phyloP scores from a whole-genome alignment of 225 moss, liverwort and hornwort species.

The Neckera pumila region DNA sequence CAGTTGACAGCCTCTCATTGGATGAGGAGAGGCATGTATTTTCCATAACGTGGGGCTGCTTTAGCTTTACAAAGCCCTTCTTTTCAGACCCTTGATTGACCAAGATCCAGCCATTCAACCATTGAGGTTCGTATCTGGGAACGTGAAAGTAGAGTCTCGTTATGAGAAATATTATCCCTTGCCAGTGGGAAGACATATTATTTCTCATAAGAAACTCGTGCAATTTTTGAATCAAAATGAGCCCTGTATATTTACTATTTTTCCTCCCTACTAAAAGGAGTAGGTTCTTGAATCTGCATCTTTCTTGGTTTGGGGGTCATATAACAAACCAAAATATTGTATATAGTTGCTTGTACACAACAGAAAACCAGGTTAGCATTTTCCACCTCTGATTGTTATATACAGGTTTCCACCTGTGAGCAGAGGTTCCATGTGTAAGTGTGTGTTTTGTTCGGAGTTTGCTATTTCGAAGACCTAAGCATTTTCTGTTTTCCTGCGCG shows the following conservation, averaged over 20 bases:
- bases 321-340: not conserved
- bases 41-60: not conserved
- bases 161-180: not conserved
- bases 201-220: not conserved
- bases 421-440: not conserved
- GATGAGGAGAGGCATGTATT: not conserved
- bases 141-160: not conserved
- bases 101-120: not conserved
- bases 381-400: not conserved
- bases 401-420: not conserved
- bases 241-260: not conserved
- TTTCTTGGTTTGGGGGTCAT: not conserved
- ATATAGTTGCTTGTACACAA: not conserved
- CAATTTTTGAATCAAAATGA: not conserved
- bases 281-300: not conserved
- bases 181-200: not conserved
- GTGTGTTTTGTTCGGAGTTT: not conserved
- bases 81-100: not conserved
- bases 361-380: not conserved
- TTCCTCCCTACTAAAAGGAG: not conserved
- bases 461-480: not conserved
- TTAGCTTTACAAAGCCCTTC: not conserved
- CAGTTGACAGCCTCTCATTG: not conserved
- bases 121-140: not conserved
- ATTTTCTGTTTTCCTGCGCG: not conserved